phyloP scores from a whole-genome alignment of 768 basidiomycete genomes.

The Collybia sordida region DNA sequence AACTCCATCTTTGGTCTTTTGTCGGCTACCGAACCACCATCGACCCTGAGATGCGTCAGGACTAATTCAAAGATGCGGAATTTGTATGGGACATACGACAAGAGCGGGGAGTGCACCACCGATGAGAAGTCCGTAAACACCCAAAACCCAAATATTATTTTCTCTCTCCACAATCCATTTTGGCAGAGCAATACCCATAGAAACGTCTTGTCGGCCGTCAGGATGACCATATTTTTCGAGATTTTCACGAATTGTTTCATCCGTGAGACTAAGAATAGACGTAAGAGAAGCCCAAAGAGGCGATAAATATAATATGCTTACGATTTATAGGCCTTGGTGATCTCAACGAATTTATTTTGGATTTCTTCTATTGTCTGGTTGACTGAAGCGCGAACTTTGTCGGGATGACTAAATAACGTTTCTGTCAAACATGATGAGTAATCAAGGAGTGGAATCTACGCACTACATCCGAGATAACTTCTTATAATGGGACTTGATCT shows the following conservation, averaged over 20 bases:
- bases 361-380: constrained; percentile 89
- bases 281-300: background rate
- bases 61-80: background rate
- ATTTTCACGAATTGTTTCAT: constrained; percentile 90
- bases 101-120: constrained; percentile 83
- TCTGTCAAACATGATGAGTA: background rate
- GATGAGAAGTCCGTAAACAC: constrained; percentile 83
- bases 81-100: constrained; percentile 50
- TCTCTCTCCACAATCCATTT: constrained; percentile 90
- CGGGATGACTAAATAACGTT: constrained; percentile 73
- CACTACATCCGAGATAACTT: constrained; percentile 87
- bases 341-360: constrained; percentile 81
- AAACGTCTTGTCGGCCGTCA: constrained; percentile 92
- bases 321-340: constrained; percentile 99
- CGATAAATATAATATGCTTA: constrained; percentile 32
- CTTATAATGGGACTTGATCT: constrained; percentile 95
- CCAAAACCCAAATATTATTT: constrained; percentile 91
- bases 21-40: constrained; percentile 96
- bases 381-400: constrained; percentile 83
- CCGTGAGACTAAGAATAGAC: constrained; percentile 63
- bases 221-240: constrained; percentile 89
- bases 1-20: constrained; percentile 91
- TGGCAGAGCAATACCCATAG: constrained; percentile 94
- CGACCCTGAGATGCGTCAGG: constrained; percentile 51
- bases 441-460: constrained; percentile 15